A percentile compares a stretch with the other conserved stretches of the same genome.
Conservation (phyloP, 805 yeast genomes). For the Nakazawaea ambrosiae region DNA sequence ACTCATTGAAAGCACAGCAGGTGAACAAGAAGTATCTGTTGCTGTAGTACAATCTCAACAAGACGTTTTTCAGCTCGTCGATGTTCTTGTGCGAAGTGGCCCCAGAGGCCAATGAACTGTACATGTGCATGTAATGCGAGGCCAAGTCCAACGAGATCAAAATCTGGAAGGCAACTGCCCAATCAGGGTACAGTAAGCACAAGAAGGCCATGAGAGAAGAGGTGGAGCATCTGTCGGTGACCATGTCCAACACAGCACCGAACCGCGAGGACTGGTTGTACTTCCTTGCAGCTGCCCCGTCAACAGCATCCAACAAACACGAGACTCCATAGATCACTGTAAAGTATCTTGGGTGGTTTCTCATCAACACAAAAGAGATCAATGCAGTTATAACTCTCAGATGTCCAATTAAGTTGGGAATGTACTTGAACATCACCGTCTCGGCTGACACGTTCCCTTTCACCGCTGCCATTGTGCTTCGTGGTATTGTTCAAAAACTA, state of each 20-base stretch:
- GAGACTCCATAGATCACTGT: conserved; percentile 75
- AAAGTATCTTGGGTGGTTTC: conserved; percentile 73
- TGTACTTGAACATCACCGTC: conserved; percentile 36
- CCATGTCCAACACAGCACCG: conserved; percentile 98
- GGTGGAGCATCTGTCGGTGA: conserved; percentile 96
- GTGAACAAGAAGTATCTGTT: conserved; percentile 76
- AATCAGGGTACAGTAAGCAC: conserved; percentile 71
- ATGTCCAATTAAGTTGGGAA: conserved; percentile 92
- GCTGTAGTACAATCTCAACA: conserved; percentile 81
- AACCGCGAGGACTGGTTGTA: conserved; percentile 84
- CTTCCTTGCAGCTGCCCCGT: conserved; percentile 90
- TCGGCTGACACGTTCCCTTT: neutral
- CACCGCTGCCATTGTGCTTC: neutral
- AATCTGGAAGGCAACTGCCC: conserved; percentile 68
- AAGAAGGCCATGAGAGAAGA: conserved; percentile 85
- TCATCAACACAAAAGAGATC: conserved; percentile 76
- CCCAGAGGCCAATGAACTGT: conserved; percentile 80
- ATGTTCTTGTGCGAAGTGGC: conserved; percentile 79
- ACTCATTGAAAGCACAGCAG: conserved; percentile 90
- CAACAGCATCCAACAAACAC: conserved; percentile 91
- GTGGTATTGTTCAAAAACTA: neutral
- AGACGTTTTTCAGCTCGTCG: conserved; percentile 58
- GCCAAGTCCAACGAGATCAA: conserved; percentile 82
- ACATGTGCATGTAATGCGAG: conserved; percentile 98
- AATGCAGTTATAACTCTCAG: conserved; percentile 76